Conservation (phyloP, 192 early-diverging fungal species). For the Coemansia sp. region DNA sequence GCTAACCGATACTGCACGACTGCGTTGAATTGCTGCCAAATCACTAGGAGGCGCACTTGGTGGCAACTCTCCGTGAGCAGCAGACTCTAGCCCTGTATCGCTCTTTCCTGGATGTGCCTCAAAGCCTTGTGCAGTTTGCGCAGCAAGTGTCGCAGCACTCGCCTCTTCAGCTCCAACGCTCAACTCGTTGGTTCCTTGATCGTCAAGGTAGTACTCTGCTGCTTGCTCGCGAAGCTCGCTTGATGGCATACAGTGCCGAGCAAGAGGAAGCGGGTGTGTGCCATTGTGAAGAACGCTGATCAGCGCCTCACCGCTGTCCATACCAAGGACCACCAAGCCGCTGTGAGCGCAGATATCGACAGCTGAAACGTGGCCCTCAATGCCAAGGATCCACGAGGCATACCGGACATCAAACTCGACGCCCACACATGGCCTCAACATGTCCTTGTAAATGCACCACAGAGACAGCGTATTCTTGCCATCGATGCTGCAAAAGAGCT, state of each 20-base stretch:
- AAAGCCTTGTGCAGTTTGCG: background rate
- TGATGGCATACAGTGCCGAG: background rate
- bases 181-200: background rate
- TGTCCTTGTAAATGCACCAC: slow-evolving; percentile 22
- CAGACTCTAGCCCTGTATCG: background rate
- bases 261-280: background rate
- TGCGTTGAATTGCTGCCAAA: slow-evolving; percentile 12
- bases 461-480: slow-evolving; percentile 18
- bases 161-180: background rate
- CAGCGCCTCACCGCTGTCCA: slow-evolving; percentile 37
- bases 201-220: slow-evolving; percentile 15
- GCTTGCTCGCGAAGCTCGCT: slow-evolving; percentile 23
- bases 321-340: slow-evolving; percentile 37
- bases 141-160: background rate
- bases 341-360: slow-evolving; percentile 23
- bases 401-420: slow-evolving; percentile 15
- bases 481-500: slow-evolving; percentile 22
- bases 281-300: slow-evolving; percentile 23
- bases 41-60: background rate
- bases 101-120: background rate
- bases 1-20: slow-evolving; percentile 25
- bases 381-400: slow-evolving; percentile 30
- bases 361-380: slow-evolving; percentile 12
- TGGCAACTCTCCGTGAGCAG: background rate
- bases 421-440: slow-evolving; percentile 19